These are phyloP conservation scores for Metschnikowia kunwiensis DNA, from an alignment of 805 yeast species.

Conservation along the genomic window DNA sequence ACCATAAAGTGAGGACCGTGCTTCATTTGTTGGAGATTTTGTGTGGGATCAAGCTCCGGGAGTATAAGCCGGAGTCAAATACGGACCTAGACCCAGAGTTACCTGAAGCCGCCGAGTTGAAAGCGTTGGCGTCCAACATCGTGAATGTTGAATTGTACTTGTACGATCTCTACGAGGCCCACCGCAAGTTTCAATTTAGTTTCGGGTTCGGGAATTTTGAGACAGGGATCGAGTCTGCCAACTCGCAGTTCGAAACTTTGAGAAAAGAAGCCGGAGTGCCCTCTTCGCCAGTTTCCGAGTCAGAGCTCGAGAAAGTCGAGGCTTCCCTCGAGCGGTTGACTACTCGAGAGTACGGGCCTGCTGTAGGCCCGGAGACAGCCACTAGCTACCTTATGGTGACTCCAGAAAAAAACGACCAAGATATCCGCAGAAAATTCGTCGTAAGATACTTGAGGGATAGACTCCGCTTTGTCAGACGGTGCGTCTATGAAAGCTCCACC, in stretches of 20 bases:
- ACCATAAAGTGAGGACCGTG: neutral
- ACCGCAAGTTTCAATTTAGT: neutral
- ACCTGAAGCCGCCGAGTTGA: neutral
- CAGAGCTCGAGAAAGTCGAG: neutral
- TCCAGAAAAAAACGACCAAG: too few species aligned
- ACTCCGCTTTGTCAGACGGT: conserved; percentile 1
- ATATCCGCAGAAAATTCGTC: neutral
- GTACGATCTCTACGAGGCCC: neutral
- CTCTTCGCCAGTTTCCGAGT: neutral
- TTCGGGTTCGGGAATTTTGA: neutral
- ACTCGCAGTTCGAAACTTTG: neutral
- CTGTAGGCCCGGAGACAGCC: too few species aligned
- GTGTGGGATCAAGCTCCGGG: neutral
- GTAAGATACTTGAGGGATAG: neutral
- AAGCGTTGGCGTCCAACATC: neutral
- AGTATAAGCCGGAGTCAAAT: neutral
- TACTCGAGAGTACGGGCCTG: too few species aligned
- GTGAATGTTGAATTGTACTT: neutral
- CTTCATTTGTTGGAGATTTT: neutral
- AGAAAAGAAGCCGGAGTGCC: too few species aligned
- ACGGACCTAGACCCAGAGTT: neutral
- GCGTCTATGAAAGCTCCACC: neutral
- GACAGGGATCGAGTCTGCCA: neutral
- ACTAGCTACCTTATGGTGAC: too few species aligned
- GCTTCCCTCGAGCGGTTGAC: neutral